Percentiles rank a stretch among this genome's conserved stretches.
Evolutionary conservation across 768 basidiomycete genomes (phyloP).

Genomic region (Phlebiopsis flavidoalba): DNA sequence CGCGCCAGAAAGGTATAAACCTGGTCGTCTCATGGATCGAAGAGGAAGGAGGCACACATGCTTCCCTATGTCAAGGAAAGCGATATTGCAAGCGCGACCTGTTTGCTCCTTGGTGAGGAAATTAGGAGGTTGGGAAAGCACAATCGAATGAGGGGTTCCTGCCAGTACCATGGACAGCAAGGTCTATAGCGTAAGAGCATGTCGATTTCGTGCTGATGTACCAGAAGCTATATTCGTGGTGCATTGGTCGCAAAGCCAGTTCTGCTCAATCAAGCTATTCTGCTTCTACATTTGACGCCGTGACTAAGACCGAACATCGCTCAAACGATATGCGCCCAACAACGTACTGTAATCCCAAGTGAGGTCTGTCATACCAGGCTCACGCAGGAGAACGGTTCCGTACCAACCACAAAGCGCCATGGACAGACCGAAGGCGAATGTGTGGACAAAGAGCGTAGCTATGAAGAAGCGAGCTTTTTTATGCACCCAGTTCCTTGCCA

Average conservation of each 20-base stretch:
- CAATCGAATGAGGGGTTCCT: conserved; percentile 80
- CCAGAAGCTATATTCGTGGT: conserved; percentile 30
- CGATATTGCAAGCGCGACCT: conserved; percentile 86
- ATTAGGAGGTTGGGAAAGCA: conserved; percentile 78
- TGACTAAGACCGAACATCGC: too few relatives aligned
- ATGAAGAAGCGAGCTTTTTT: too few relatives aligned
- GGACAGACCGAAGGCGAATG: too few relatives aligned
- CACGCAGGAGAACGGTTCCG: too few relatives aligned
- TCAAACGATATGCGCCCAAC: background rate
- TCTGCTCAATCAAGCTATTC: conserved; percentile 10
- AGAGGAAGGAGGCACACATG: conserved; percentile 87
- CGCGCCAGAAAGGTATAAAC: conserved; percentile 54
- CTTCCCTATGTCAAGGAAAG: conserved; percentile 79
- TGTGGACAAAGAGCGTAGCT: too few relatives aligned
- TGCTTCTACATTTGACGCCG: conserved; percentile 7
- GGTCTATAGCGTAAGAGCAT: conserved; percentile 59
- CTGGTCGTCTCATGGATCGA: conserved; percentile 86
- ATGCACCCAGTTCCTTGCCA: too few relatives aligned
- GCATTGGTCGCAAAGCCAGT: background rate
- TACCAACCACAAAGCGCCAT: too few relatives aligned
- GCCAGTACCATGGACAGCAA: conserved; percentile 72
- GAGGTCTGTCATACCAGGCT: too few relatives aligned
- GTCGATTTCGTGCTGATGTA: conserved; percentile 9
- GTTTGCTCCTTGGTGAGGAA: conserved; percentile 88
- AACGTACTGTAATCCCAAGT: too few relatives aligned